These are phyloP conservation scores for Pseudoscleropodium purum DNA, from an alignment of 225 moss, liverwort and hornwort genomes.

Conservation along the genomic window DNA sequence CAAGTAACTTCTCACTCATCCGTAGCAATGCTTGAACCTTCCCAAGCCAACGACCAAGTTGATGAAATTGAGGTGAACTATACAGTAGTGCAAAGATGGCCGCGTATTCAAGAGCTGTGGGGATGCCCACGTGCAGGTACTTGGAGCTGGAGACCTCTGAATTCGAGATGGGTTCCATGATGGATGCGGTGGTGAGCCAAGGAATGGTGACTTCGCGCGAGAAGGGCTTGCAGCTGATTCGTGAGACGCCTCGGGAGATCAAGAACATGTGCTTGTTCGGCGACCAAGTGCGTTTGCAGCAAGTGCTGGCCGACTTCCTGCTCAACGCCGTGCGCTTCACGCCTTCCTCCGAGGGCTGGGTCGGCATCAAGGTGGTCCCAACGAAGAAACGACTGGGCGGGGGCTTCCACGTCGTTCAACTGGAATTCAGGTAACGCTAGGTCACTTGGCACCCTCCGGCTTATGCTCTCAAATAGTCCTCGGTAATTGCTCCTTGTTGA, in stretches of 20 bases:
- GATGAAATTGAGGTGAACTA: not conserved
- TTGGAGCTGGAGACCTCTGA: slow-evolving; percentile 39
- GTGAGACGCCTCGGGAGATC: slow-evolving; percentile 40
- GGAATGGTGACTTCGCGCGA: slow-evolving; percentile 47
- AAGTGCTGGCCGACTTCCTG: slow-evolving; percentile 49
- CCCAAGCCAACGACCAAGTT: not conserved
- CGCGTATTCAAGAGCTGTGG: not conserved
- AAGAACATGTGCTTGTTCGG: slow-evolving; percentile 41
- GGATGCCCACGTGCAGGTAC: slow-evolving; percentile 15
- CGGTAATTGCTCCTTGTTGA: not conserved
- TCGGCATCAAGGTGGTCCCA: slow-evolving; percentile 45
- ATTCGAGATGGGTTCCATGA: slow-evolving; percentile 43
- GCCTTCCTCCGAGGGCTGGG: slow-evolving; percentile 49
- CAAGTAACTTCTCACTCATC: not conserved
- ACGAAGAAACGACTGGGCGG: slow-evolving; percentile 31
- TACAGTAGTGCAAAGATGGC: not conserved
- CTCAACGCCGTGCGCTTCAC: slow-evolving; percentile 53
- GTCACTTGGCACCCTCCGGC: not conserved
- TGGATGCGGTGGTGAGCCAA: slow-evolving; percentile 52
- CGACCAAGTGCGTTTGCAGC: slow-evolving; percentile 46
- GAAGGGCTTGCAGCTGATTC: slow-evolving; percentile 45
- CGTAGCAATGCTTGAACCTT: not conserved
- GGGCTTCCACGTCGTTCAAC: slow-evolving; percentile 21
- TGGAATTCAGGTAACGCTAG: slow-evolving; percentile 34
- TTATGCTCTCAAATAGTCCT: not conserved